A percentile compares a stretch with the other conserved stretches of the same genome.
Evolutionary conservation across 768 basidiomycete genomes (phyloP).

Genomic region (Termitomyces sp.): DNA sequence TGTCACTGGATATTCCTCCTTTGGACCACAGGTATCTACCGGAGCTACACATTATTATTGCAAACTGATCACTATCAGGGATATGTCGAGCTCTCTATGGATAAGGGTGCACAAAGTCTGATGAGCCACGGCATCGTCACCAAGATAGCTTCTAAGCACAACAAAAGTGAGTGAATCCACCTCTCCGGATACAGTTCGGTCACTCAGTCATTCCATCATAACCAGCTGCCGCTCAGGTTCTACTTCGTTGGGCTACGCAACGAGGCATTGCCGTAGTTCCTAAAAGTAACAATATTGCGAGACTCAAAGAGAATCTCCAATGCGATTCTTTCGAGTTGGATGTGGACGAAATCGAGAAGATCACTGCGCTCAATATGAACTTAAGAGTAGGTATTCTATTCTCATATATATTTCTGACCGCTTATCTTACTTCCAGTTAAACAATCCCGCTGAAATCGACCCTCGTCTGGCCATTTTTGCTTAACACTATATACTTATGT

Average conservation of each 20-base stretch:
- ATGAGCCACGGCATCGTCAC: slow-evolving; percentile 45
- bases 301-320: slow-evolving; percentile 50
- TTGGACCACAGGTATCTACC: slow-evolving; percentile 29
- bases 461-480: slow-evolving; percentile 68
- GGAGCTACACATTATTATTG: not conserved
- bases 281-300: slow-evolving; percentile 51
- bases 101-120: slow-evolving; percentile 48
- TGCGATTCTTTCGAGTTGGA: slow-evolving; percentile 43
- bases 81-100: slow-evolving; percentile 64
- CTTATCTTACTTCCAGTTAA: slow-evolving; percentile 41
- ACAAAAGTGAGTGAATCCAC: slow-evolving; percentile 41
- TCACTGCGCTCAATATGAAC: slow-evolving; percentile 59
- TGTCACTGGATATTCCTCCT: slow-evolving; percentile 63
- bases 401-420: not conserved
- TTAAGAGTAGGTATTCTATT: slow-evolving; percentile 45
- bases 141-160: slow-evolving; percentile 43
- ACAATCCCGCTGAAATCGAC: slow-evolving; percentile 69
- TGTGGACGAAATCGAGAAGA: slow-evolving; percentile 51
- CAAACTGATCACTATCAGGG: slow-evolving; percentile 21
- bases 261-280: slow-evolving; percentile 73
- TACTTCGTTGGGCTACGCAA: slow-evolving; percentile 79
- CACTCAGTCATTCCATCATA: slow-evolving; percentile 11
- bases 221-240: slow-evolving; percentile 62
- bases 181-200: not conserved
- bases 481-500: slow-evolving; percentile 27